These are phyloP conservation scores for Dactylonectria estremocensis DNA, from an alignment of 2,329 filamentous ascomycete species.

Conservation along the genomic window DNA sequence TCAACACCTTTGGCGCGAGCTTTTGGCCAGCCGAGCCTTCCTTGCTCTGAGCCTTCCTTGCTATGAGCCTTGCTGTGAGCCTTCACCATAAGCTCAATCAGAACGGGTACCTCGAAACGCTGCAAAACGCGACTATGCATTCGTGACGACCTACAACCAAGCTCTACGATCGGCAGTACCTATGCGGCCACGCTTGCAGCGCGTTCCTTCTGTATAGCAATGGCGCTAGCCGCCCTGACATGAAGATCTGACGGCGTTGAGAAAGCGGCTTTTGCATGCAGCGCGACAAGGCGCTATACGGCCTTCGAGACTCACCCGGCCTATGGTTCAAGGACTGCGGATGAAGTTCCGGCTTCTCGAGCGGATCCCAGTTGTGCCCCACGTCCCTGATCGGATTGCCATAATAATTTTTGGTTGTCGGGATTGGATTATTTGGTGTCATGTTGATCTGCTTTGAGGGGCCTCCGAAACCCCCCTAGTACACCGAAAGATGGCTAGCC, in stretches of 20 bases:
- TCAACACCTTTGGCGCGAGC: no score
- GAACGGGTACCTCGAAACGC: not conserved
- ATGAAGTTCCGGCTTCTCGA: no score
- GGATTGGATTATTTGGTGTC: no score
- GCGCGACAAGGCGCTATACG: not conserved
- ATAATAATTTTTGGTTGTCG: no score
- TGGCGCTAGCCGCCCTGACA: slow-evolving; percentile 1
- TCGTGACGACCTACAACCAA: not conserved
- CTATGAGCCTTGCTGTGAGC: not conserved
- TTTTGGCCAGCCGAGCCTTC: not conserved
- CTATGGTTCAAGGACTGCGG: slow-evolving; percentile 3
- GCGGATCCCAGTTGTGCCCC: no score
- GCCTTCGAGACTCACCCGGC: not conserved
- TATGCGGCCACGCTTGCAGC: slow-evolving; percentile 11
- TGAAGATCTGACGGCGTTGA: not conserved
- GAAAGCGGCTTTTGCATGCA: not conserved
- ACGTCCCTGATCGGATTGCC: no score
- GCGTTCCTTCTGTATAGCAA: not conserved
- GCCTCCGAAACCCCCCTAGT: no score
- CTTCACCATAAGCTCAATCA: no score
- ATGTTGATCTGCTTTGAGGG: no score
- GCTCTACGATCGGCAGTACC: not conserved
- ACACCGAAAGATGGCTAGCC: no score
- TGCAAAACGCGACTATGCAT: not conserved
- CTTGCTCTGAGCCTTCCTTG: not conserved